A percentile compares a stretch with the other conserved stretches of the same genome.
Evolutionary conservation across 78 protist genomes (phyloP).

Genomic region (Diacronema lutheri): DNA sequence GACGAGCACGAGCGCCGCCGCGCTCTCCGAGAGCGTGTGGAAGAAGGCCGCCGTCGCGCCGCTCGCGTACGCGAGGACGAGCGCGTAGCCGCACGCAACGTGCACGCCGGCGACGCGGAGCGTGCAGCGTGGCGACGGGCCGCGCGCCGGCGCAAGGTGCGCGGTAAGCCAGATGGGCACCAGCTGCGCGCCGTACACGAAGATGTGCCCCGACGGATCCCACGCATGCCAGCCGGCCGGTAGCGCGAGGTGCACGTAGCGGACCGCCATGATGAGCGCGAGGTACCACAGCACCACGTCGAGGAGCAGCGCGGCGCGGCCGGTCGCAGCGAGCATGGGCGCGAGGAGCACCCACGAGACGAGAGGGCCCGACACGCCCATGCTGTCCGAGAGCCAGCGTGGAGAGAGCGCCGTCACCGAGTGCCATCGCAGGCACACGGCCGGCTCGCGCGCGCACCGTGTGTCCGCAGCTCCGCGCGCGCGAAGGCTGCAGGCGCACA

Average conservation of each 20-base stretch:
- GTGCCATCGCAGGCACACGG: too few relatives aligned
- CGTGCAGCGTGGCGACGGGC: too few relatives aligned
- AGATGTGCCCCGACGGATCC: constrained; percentile 4
- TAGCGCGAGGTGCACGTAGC: background rate
- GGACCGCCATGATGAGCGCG: background rate
- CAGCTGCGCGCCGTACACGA: background rate
- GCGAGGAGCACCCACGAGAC: background rate
- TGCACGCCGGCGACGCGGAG: too few relatives aligned
- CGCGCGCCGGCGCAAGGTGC: background rate
- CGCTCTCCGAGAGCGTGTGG: background rate
- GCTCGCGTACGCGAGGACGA: background rate
- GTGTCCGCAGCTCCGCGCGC: too few relatives aligned
- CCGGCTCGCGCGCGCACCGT: too few relatives aligned
- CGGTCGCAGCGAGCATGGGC: background rate
- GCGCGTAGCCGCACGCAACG: too few relatives aligned
- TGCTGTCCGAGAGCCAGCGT: background rate
- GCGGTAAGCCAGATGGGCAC: background rate
- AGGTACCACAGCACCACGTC: background rate
- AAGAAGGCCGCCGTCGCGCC: background rate
- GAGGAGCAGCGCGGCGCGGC: background rate
- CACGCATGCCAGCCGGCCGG: background rate
- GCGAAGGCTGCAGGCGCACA: too few relatives aligned
- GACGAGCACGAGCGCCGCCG: background rate
- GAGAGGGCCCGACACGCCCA: background rate
- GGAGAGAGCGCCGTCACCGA: background rate